Base-by-base conservation (phyloP, 2,329 filamentous ascomycete species). In the Aureobasidium sp. region DNA sequence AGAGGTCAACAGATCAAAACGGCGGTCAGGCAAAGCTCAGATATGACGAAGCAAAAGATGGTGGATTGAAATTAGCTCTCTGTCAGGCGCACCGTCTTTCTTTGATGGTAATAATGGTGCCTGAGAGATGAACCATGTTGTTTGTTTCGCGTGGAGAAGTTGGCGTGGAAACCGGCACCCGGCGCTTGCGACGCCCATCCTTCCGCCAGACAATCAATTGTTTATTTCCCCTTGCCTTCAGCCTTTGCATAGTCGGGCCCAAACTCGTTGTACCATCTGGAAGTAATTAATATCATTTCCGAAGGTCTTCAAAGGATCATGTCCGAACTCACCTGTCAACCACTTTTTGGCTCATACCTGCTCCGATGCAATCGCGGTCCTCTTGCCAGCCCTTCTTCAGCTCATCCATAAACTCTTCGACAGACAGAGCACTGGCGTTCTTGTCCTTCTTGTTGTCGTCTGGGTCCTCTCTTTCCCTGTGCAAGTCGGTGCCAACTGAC, bases 371-470 rank as follows among this genome's bases (percentile, higher is more conserved):
- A 57, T 81, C 79, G 8, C 78, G 73, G 0, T 79, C 81, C 1
- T 68, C 70, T 68, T 80, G 77, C 71, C 79, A 74, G 64, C 77
- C 78, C 49, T 67, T 67, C 0, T 70, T 65, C 1, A 83, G 71
- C 57, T 80, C 77, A 5, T 76, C 70, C 72, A 83, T 80, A 64
- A 84, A 85, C 69, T 85, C 82, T 0, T 81, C 78, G 4, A 84
- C 69, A 0, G 70, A 75, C 68, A 85, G 65, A 22, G 77, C 71
- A 27, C 61, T 68, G n/a, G 71, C 65, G 40, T 81, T 82, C n/a
- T 81, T 79, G 6, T 78, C 71, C 71, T 84, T 85, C 71, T 83
- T 85, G 61, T 84, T 84, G 64, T 84, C 80, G 64, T 84, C 77
- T 1, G 82, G 81, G 66, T 85, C 76, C 49, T 76, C 73, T 31